Conservation (phyloP, 495 filamentous ascomycete species). For the Chlorociboria aeruginascens region DNA sequence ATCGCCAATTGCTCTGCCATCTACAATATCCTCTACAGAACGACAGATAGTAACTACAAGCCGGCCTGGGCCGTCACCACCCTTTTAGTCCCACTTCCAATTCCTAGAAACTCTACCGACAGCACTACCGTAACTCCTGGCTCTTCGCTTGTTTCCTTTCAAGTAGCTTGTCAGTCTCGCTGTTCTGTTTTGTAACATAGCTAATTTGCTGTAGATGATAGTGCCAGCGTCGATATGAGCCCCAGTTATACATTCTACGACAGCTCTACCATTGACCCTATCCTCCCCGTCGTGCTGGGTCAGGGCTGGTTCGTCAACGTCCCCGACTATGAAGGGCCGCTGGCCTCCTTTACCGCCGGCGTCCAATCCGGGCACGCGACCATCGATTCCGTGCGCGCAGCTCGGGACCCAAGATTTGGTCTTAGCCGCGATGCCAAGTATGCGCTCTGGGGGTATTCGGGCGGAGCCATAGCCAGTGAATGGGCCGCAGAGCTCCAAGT, state of each 20-base stretch:
- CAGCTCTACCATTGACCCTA: slow-evolving; percentile 1
- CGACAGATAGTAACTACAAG: slow-evolving; percentile 29
- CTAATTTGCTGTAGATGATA: slow-evolving; percentile 29
- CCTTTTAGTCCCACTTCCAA: slow-evolving; percentile 26
- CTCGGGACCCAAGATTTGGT: slow-evolving; percentile 12
- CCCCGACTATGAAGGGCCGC: slow-evolving; percentile 35
- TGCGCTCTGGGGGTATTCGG: slow-evolving; percentile 43
- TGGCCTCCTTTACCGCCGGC: slow-evolving; percentile 28
- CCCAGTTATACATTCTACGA: slow-evolving; percentile 16
- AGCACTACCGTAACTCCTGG: no score
- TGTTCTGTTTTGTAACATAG: slow-evolving; percentile 24
- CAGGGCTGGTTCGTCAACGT: slow-evolving; percentile 34
- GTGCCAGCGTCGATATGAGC: neutral
- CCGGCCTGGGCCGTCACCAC: slow-evolving; percentile 37
- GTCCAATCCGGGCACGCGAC: slow-evolving; percentile 31
- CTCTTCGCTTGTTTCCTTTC: neutral
- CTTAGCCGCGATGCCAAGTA: slow-evolving; percentile 11
- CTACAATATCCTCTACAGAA: slow-evolving; percentile 38
- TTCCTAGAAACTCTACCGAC: neutral
- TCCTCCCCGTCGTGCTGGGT: slow-evolving; percentile 18
- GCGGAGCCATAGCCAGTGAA: slow-evolving; percentile 39
- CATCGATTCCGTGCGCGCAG: slow-evolving; percentile 34
- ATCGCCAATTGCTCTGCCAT: slow-evolving; percentile 17
- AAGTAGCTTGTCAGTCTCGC: neutral
- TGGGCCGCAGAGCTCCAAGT: slow-evolving; percentile 40